Base-by-base conservation (phyloP, 2,329 filamentous ascomycete genomes). In the Trichoderma atroviride region DNA sequence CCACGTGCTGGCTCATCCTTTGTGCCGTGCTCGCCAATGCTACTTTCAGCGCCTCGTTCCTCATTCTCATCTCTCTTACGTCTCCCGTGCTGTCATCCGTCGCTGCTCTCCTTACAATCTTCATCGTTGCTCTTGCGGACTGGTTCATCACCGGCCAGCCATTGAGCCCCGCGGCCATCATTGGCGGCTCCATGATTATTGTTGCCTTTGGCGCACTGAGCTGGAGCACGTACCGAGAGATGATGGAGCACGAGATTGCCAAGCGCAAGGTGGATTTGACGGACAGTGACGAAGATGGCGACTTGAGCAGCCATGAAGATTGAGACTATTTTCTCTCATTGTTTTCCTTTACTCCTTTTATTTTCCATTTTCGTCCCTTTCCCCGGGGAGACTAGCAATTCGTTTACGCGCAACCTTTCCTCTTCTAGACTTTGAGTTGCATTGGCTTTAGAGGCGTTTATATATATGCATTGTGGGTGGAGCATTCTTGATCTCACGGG, bases 191-290 rank as follows among this genome's bases (percentile, higher is more conserved):
- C 33, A 84, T 98, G 75, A 99, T 99, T 75, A 92, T 97, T 69
- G 85, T 88, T 1, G 96, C 96, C 0, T 99, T 99, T 78, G 79
- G 89, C n/a, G 85, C 97, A 76, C 80, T 99, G 56, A 94, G 90
- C 75, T 97, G 90, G 89, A 96, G 93, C 73, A 97, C 95, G 0
- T 99, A 95, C 81, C 87, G 90, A 62, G 96, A 99, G 82, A 95
- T 98, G 90, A 88, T 89, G 57, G 93, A 97, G 79, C 93, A 97
- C 73, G 87, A 90, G 74, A 85, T 85, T 72, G 89, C 89, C 76
- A 89, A 85, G 75, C 71, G 79, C 53, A 79, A 77, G 6, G 79
- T 83, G 3, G 83, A 85, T 66, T 76, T 83, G 69, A 80, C 81
- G 16, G 83, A 84, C 59, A 83, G 83, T 56, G 83, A 84, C 50